Evolutionary conservation across 2,329 filamentous ascomycete species (phyloP), one percentile per base, ranked within the genome.

Genomic region (Ceratocystis harringtonii): DNA sequence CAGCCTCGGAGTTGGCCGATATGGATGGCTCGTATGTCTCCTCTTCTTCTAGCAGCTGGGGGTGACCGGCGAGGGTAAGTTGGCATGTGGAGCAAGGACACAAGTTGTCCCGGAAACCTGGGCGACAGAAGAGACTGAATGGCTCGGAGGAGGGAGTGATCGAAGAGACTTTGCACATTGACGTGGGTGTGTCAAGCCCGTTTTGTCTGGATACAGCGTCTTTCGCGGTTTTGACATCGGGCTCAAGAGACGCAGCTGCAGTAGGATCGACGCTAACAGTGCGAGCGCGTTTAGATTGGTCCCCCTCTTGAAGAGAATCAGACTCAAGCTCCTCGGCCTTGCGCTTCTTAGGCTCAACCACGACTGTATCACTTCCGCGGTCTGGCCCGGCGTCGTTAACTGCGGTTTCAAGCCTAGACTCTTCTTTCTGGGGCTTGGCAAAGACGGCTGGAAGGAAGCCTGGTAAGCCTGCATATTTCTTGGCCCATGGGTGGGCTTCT

Each of bases 21-120:
- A 96, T 78, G 1, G 92, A 91, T 0, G 92, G 94, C 71, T 96
- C 91, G 75, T 99, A 99, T 0, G 85, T 86, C 43, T 96, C 90
- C 78, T 99, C 94, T 75, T 95, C 91, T 72, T 97, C 92, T 8
- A 96, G 84, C 10, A 99, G 87, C 72, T 95, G 89, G 0, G 85
- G 84, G 72, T 95, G 85, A 0, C 79, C 76, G 65, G 83, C 78
- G 1, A 97, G 82, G 12, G 83, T 77, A 0, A 85, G 84, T 75
- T 90, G 96, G 77, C 92, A 96, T n/a, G 80, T 76, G 17, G 83
- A 73, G 75, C 94, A 99, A 72, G 81, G 89, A 78, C 94, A 99
- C 70, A 99, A 78, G 67, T 86, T 79, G 50, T 88, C 81, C 70
- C 92, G 88, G 78, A 97, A 97, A 71, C 84, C 79, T 64, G 86